These are phyloP conservation scores for Fusarium goolgardi DNA, from an alignment of 2,329 filamentous ascomycete species.

Conservation along the genomic window DNA sequence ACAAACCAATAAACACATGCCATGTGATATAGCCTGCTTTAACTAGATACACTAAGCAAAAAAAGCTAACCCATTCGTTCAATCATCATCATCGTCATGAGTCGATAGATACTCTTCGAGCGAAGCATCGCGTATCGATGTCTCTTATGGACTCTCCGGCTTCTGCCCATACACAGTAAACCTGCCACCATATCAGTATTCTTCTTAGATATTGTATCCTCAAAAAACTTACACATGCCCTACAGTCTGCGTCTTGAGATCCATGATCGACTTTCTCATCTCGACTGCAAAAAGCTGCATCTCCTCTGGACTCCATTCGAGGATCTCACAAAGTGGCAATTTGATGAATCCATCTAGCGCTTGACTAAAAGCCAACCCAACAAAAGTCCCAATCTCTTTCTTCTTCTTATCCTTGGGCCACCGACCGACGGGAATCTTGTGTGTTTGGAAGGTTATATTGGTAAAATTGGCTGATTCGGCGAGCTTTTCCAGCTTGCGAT, in stretches of 20 bases:
- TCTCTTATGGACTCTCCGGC: background rate
- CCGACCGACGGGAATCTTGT: slow-evolving; percentile 37
- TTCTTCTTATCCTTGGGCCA: slow-evolving; percentile 42
- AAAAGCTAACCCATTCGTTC: fast-evolving
- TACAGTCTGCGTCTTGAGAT: slow-evolving; percentile 31
- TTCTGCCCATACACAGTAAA: slow-evolving; percentile 40
- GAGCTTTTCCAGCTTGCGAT: slow-evolving; percentile 34
- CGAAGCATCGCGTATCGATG: fast-evolving
- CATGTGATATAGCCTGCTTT: too few relatives aligned
- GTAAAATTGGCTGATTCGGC: slow-evolving; percentile 28
- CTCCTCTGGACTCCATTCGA: slow-evolving; percentile 35
- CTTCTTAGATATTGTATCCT: fast-evolving
- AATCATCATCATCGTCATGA: background rate
- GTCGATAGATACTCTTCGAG: background rate
- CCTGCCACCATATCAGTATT: slow-evolving; percentile 6
- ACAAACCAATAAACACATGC: background rate
- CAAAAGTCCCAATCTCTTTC: slow-evolving; percentile 42
- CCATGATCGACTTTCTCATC: slow-evolving; percentile 33
- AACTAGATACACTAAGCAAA: too few relatives aligned
- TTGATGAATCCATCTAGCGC: slow-evolving; percentile 42
- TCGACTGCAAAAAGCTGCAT: slow-evolving; percentile 43
- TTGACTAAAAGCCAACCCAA: slow-evolving; percentile 41
- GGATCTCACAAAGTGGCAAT: slow-evolving; percentile 39
- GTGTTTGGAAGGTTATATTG: slow-evolving; percentile 7
- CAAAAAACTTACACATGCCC: slow-evolving; percentile 33